These are phyloP conservation scores for Pluteus cervinus DNA, from an alignment of 768 basidiomycete genomes.

Conservation along the genomic window DNA sequence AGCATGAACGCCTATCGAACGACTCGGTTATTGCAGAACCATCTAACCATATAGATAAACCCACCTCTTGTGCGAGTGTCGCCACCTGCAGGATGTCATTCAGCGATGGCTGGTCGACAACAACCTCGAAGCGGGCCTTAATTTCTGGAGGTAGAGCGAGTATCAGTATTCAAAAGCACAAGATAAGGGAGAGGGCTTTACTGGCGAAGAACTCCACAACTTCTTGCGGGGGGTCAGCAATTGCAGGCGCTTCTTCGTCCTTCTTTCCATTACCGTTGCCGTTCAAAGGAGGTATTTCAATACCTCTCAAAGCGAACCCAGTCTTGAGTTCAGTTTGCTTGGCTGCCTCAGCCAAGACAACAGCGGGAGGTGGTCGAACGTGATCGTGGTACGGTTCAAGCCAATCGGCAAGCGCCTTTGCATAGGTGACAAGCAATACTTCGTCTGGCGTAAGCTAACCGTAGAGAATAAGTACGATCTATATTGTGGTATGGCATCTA, in stretches of 20 bases:
- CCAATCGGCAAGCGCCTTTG: constrained; percentile 63
- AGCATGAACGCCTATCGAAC: constrained; percentile 62
- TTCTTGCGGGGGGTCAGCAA: constrained; percentile 53
- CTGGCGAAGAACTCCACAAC: constrained; percentile 60
- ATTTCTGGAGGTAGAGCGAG: constrained; percentile 35
- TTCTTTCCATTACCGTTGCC: constrained; percentile 50
- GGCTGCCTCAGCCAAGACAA: constrained; percentile 69
- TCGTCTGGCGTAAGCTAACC: constrained; percentile 65
- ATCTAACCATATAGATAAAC: background rate
- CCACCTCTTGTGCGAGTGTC: constrained; percentile 69
- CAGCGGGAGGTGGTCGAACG: constrained; percentile 61
- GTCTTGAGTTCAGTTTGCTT: constrained; percentile 69
- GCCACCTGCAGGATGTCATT: constrained; percentile 67
- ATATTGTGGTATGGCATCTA: constrained; percentile 4
- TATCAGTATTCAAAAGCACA: background rate
- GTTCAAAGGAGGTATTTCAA: constrained; percentile 42
- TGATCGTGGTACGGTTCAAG: constrained; percentile 72
- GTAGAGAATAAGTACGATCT: constrained; percentile 8
- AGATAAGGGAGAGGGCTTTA: constrained; percentile 13
- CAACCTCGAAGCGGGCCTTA: constrained; percentile 42
- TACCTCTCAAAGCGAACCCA: constrained; percentile 59
- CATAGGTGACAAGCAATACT: constrained; percentile 48
- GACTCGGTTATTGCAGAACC: constrained; percentile 3
- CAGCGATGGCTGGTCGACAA: constrained; percentile 35
- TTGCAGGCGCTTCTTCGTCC: constrained; percentile 64